Evolutionary conservation across 148 eudicot species (phyloP).

Genomic region (Persicaria tinctoria): DNA sequence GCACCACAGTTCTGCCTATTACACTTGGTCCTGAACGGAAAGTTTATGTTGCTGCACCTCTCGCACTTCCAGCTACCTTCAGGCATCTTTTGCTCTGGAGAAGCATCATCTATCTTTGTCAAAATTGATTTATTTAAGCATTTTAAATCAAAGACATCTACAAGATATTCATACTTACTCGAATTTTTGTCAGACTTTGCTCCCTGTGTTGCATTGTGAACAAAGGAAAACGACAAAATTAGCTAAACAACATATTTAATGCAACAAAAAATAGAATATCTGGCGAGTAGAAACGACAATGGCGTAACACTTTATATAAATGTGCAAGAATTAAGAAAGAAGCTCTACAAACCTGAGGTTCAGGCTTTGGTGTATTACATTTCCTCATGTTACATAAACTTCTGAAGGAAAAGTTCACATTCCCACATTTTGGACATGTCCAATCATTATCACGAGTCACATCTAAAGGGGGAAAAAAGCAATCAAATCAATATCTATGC

Average conservation of each 20-base stretch:
- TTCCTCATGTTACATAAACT: constrained; percentile 97
- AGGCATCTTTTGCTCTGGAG: constrained; percentile 84
- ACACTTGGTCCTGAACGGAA: constrained; percentile 92
- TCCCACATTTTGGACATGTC: constrained; percentile 95
- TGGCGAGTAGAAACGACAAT: neutral
- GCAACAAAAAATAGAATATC: neutral
- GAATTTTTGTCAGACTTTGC: constrained; percentile 50
- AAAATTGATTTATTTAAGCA: constrained; percentile 3
- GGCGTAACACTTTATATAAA: neutral
- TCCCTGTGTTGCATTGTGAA: constrained; percentile 34
- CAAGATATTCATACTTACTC: constrained; percentile 41
- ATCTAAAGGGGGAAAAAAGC: constrained; percentile 27
- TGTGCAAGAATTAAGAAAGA: neutral
- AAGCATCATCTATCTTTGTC: constrained; percentile 8
- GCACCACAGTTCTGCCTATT: constrained; percentile 97
- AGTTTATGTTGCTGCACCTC: constrained; percentile 81
- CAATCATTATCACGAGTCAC: constrained; percentile 86
- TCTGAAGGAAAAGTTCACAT: constrained; percentile 91
- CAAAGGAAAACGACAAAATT: constrained; percentile 6
- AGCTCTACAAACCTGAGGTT: constrained; percentile 54
- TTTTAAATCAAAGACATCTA: neutral
- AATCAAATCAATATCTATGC: neutral
- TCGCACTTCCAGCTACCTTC: constrained; percentile 99
- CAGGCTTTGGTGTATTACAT: constrained; percentile 94
- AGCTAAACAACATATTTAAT: constrained; percentile 9